Percentiles rank a stretch among this genome's conserved stretches.
These are phyloP conservation scores for Gentiana straminea DNA, from an alignment of 257 asterid species.

Conservation along the genomic window DNA sequence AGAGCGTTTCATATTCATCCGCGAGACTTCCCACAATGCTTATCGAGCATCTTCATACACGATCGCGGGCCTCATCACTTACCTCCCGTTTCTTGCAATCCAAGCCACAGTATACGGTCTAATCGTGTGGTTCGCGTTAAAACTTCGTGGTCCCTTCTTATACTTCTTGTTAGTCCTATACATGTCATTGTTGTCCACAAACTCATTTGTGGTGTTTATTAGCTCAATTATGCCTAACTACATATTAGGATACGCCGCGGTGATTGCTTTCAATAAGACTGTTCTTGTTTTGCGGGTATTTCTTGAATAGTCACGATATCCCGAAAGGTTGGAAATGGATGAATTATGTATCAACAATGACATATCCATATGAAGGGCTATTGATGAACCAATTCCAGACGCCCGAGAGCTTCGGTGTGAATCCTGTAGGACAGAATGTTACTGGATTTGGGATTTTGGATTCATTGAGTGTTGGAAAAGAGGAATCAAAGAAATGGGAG, in stretches of 20 bases:
- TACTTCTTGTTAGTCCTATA: conserved; percentile 60
- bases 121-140: conserved; percentile 68
- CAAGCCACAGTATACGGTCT: conserved; percentile 59
- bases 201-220: conserved; percentile 71
- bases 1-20: conserved; percentile 69
- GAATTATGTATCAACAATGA: conserved; percentile 72
- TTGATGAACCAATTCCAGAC: conserved; percentile 66
- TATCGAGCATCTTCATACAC: conserved; percentile 88
- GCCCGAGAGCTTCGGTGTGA: conserved; percentile 21
- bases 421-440: conserved; percentile 17
- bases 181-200: conserved; percentile 57
- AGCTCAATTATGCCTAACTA: conserved; percentile 81
- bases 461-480: conserved; percentile 30
- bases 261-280: conserved; percentile 80
- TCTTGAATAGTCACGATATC: conserved; percentile 38
- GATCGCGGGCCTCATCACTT: conserved; percentile 66
- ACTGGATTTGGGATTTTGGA: conserved; percentile 36
- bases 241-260: conserved; percentile 83
- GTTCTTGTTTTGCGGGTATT: conserved; percentile 75
- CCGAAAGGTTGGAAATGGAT: conserved; percentile 82
- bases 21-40: conserved; percentile 76
- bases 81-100: conserved; percentile 66
- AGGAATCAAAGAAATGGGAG: conserved; percentile 19
- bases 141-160: conserved; percentile 33
- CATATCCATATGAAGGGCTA: conserved; percentile 76